Evolutionary conservation across 2,329 filamentous ascomycete species (phyloP).

Genomic region (Scorias spongiosa): DNA sequence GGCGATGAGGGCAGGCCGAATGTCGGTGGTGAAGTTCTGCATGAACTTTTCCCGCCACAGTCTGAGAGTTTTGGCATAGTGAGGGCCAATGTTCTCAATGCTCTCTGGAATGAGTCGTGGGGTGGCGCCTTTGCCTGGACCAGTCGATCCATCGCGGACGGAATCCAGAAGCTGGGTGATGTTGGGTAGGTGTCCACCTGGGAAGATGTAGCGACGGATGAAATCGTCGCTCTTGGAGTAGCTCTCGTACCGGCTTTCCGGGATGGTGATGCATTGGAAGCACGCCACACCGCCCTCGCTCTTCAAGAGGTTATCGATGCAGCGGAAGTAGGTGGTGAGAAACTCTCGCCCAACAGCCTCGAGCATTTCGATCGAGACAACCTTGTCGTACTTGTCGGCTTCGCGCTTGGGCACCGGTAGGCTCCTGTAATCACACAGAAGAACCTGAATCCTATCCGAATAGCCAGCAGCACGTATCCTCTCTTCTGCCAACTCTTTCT

Average conservation of each 20-base stretch:
- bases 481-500: constrained; percentile 45
- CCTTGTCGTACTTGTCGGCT: constrained; percentile 44
- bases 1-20: constrained; percentile 42
- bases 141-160: constrained; percentile 42
- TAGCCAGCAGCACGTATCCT: constrained; percentile 48
- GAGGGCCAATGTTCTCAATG: constrained; percentile 58
- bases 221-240: constrained; percentile 57
- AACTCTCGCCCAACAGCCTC: constrained; percentile 58
- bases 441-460: constrained; percentile 45
- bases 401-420: constrained; percentile 33
- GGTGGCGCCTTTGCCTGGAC: constrained; percentile 27
- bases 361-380: constrained; percentile 64
- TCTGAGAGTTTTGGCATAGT: constrained; percentile 55
- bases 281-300: constrained; percentile 49
- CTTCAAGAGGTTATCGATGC: constrained; percentile 49
- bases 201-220: constrained; percentile 65
- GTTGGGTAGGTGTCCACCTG: constrained; percentile 58
- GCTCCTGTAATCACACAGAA: constrained; percentile 53
- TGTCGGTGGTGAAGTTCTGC: constrained; percentile 43
- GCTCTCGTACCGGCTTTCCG: constrained; percentile 47
- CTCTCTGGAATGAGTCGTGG: constrained; percentile 45
- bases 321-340: constrained; percentile 50
- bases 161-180: constrained; percentile 49
- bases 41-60: constrained; percentile 55
- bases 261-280: constrained; percentile 68